phyloP scores from a whole-genome alignment of 441 rosid genomes.

The Cnidoscolus chayamansa region DNA sequence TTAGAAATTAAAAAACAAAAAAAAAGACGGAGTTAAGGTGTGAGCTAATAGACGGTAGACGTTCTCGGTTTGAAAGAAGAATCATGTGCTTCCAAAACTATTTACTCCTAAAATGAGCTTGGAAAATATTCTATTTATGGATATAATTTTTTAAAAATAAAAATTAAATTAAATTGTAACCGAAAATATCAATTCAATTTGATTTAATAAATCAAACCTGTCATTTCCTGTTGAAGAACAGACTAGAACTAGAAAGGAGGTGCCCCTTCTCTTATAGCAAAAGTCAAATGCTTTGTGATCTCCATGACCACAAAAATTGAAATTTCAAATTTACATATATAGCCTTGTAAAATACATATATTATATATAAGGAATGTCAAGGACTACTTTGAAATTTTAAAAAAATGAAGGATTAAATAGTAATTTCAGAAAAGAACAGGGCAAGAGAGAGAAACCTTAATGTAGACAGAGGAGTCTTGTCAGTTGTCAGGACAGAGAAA shows the following conservation, averaged over 20 bases:
- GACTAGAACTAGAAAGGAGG: too few relatives aligned
- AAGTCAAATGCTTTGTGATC: slow-evolving; percentile 8
- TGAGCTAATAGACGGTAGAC: background rate
- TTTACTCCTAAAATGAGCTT: background rate
- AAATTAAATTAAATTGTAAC: too few relatives aligned
- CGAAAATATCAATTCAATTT: too few relatives aligned
- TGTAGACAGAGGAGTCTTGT: slow-evolving; percentile 27
- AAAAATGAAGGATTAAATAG: too few relatives aligned
- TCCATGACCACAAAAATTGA: slow-evolving; percentile 4
- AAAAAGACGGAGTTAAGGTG: background rate
- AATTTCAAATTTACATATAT: background rate
- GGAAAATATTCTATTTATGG: too few relatives aligned
- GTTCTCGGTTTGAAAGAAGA: background rate
- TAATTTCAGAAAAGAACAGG: too few relatives aligned
- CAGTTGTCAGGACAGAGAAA: slow-evolving; percentile 14
- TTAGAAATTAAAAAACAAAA: background rate
- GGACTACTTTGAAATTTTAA: too few relatives aligned
- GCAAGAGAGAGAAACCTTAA: slow-evolving; percentile 26
- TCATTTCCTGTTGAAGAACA: too few relatives aligned
- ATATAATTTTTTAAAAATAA: too few relatives aligned
- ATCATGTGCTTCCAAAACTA: background rate
- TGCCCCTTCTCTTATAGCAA: background rate
- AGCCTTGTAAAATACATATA: background rate
- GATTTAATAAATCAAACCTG: too few relatives aligned
- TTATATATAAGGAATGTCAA: too few relatives aligned